phyloP scores from a whole-genome alignment of 225 moss, liverwort and hornwort genomes.

The Straminergon stramineum region DNA sequence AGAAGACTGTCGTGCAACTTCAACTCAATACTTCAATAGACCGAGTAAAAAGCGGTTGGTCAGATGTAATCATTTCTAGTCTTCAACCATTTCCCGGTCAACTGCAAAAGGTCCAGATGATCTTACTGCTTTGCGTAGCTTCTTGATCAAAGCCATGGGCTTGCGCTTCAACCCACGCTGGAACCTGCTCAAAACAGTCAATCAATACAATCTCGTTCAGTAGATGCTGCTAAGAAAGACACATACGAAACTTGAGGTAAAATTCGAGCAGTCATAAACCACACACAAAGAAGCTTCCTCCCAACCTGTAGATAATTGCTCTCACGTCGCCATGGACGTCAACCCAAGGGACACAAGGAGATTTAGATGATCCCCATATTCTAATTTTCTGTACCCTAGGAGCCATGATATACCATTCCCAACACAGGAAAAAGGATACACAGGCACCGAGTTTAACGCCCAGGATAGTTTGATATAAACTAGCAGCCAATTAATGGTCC shows the following conservation, averaged over 20 bases:
- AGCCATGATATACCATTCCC: not conserved
- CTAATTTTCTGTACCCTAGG: not conserved
- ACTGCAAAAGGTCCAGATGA: not conserved
- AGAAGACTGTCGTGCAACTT: not conserved
- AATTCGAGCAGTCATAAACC: not conserved
- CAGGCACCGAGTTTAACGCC: too few relatives aligned
- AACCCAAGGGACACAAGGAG: not conserved
- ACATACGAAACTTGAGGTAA: not conserved
- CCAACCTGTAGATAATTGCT: not conserved
- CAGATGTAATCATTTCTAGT: not conserved
- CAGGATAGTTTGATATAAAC: not conserved
- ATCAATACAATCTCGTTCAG: not conserved
- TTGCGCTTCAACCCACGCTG: not conserved
- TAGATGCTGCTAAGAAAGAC: not conserved
- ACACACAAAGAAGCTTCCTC: not conserved
- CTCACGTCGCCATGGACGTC: not conserved
- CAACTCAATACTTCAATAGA: not conserved
- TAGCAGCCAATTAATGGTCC: not conserved
- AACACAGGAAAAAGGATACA: not conserved
- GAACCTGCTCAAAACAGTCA: not conserved
- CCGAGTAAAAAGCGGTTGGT: not conserved
- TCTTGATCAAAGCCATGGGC: not conserved
- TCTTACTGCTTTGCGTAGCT: not conserved
- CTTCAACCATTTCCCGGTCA: not conserved
- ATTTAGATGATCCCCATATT: not conserved